Conservation (phyloP, 352 stramenopile species). For the Phytophthora syringae region DNA sequence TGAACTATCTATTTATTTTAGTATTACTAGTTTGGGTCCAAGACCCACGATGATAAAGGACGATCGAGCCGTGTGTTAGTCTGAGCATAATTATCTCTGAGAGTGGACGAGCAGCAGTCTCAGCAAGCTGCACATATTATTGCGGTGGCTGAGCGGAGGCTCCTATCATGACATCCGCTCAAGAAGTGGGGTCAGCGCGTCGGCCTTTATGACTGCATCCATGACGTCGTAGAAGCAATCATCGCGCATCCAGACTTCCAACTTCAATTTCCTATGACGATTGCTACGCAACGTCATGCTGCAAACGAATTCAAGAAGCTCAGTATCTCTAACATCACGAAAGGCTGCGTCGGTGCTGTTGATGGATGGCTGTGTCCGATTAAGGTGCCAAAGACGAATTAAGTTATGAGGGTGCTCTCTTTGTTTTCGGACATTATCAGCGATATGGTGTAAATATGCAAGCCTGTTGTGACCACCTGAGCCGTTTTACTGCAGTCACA, state of each 20-base stretch:
- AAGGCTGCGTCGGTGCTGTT: background rate
- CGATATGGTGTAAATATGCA: background rate
- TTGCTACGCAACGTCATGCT: slow-evolving; percentile 5
- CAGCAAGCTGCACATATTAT: slow-evolving; percentile 5
- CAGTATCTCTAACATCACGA: background rate
- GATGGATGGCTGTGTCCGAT: background rate
- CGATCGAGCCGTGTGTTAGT: too few species aligned
- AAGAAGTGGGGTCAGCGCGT: slow-evolving; percentile 1
- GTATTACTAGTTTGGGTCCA: too few species aligned
- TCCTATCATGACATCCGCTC: slow-evolving; percentile 8
- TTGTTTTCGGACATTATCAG: background rate
- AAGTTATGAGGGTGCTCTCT: slow-evolving; percentile 3
- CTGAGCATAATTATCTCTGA: too few species aligned
- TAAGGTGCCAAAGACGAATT: background rate
- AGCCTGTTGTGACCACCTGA: background rate
- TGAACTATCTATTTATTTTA: too few species aligned
- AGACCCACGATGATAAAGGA: too few species aligned
- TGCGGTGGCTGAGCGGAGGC: background rate
- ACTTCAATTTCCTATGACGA: background rate
- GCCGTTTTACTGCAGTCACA: background rate
- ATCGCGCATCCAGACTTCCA: slow-evolving; percentile 6
- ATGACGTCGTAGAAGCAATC: slow-evolving; percentile 13
- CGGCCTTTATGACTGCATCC: slow-evolving; percentile 11
- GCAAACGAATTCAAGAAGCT: slow-evolving; percentile 1
- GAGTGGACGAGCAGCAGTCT: too few species aligned